Base-by-base conservation (phyloP, 352 stramenopile genomes). In the Phytophthora palmivora region DNA sequence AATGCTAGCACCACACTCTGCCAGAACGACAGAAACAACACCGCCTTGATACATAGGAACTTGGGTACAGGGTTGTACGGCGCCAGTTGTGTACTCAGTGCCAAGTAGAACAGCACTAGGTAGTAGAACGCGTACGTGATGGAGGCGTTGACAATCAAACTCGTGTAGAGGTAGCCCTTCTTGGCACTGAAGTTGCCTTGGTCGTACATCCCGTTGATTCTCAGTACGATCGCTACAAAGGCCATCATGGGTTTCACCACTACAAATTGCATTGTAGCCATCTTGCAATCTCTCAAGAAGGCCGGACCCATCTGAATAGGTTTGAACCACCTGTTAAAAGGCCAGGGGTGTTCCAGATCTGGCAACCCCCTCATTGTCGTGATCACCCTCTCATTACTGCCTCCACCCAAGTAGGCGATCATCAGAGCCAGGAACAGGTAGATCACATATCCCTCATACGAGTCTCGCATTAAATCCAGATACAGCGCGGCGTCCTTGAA, bases 1-100 rank as follows among this genome's bases (percentile, higher is more conserved):
- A 96, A 94, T 3, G 90, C 90, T 30, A 97, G 83, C 60, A 97
- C 83, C 50, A 97, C 89, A 64, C 88, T 96, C 75, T 99, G 97
- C 97, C 97, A 99, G 78, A 99, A 99, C 6, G 94, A 98, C 19
- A 99, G 75, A 70, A 99, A 99, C n/a, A 99, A 76, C 54, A 99
- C 92, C 6, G 94, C 96, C 71, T 99, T 99, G 74, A 99, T 98
- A 58, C 95, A 98, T 21, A 99, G 74, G 69, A 99, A 99, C 79
- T 99, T 99, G 1, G 94, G 89, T 36, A 98, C 96, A 3, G 97
- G 97, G 50, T 98, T 96, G 74, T 94, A 98, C 52, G 89, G 95
- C 56, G 72, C 79, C 39, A 99, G 74, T 28, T 97, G 90, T 2
- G 90, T 71, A 28, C 88, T 76, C 5, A 98, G 75, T 15, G 92